Base-by-base conservation (phyloP, 2,329 filamentous ascomycete genomes). In the Fusarium staphyleae region DNA sequence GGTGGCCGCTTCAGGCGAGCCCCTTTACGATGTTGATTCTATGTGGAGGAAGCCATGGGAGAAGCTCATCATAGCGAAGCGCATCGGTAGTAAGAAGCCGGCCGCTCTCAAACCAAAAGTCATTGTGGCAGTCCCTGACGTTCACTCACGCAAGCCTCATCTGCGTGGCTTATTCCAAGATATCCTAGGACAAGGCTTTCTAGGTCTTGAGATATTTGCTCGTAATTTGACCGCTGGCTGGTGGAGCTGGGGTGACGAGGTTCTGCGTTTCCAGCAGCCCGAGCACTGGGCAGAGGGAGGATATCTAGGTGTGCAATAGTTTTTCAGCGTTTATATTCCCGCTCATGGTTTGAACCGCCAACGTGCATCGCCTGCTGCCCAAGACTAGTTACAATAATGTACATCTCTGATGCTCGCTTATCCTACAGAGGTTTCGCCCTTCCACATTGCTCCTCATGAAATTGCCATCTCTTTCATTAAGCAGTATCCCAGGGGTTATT, bases 91-190 rank as follows among this genome's bases (percentile, higher is more conserved):
- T 16, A 62, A 54, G 13, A 69, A 56, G 4, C 66, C 61, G 1
- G 60, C 55, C 14, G 60, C 37, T 28, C 65, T 69, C 15, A 71
- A 55, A 32, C 55, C 72, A 2, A 87, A 81, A 68, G 82, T 90
- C 3, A 77, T 93, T 26, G 70, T 90, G 8, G 85, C 82, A 1
- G 88, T 90, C 16, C 88, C 89, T 1, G 90, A 93, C 68, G 63
- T 90, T 4, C 90, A 95, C 71, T 93, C 90, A 0, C 77, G 90
- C 40, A 95, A 95, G 69, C 90, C 90, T 3, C 90, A 86, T 65
- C 68, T 93, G 48, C 85, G 86, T 54, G 66, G 71, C 3, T 62
- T 90, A 16, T 81, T 91, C 41, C 78, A 82, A 47, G 73, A 78
- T 4, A 65, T 86, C n/a, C 65, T 90, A 22, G 75, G 76, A 0